Base-by-base conservation (phyloP, 306 rosid species). In the Mucuna pruriens region DNA sequence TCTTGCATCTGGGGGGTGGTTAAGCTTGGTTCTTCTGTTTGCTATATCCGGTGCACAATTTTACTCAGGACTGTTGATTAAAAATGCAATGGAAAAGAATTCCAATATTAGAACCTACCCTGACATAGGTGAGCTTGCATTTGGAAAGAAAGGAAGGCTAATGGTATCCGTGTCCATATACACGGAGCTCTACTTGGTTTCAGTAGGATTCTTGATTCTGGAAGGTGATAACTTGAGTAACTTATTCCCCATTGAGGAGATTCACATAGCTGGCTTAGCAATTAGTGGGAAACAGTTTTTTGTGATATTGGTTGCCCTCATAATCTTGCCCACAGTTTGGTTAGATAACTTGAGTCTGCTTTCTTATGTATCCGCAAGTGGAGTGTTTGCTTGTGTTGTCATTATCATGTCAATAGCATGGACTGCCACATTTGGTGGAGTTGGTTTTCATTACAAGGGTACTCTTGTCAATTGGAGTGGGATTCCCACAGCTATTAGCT, bases 191-290 rank as follows among this genome's bases (percentile, higher is more conserved):
- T 92, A 91, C 87, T 71, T 92, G 2, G 97, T 95, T 7, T 86
- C 48, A 83, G 82, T 88, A n/a, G 57, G 45, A 89, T 94, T 58
- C 82, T 95, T 93, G 42, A 95, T 95, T 42, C 83, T 95, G 2
- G 97, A 90, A 66, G 97, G 94, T 3, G 97, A 95, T 34, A 95
- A 93, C 85, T 85, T 92, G 40, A 9, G 97, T 34, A 95, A 95
- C 2, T 17, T 95, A 2, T 83, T 92, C n/a, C 97, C 94, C 0
- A 19, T 73, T 5, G 31, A 57, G 2, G 88, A 64, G 31, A 6
- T 89, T 54, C 84, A 83, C 9, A 26, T 88, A 0, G 81, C 26
- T 1, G 94, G 95, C 7, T 73, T 91, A 8, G 48, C 48, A 15
- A 66, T 92, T n/a, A 61, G 85, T 9, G 92, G 93, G 1, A 77